phyloP scores from a whole-genome alignment of 495 filamentous ascomycete species.

The Talaromyces borbonicus region DNA sequence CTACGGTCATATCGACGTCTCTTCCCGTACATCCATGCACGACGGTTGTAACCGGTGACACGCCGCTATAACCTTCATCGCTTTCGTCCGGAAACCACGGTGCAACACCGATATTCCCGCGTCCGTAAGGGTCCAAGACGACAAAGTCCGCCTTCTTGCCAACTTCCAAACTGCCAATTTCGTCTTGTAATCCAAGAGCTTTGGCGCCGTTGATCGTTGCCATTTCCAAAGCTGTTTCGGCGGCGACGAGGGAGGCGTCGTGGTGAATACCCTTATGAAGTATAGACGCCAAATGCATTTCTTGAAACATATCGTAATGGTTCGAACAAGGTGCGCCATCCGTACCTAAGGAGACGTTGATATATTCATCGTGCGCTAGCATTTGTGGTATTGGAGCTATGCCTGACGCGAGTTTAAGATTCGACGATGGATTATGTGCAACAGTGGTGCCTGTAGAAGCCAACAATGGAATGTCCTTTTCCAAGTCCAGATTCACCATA shows the following conservation, averaged over 20 bases:
- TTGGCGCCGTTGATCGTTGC: constrained; percentile 42
- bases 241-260: constrained; percentile 36
- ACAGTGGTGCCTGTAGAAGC: constrained; percentile 33
- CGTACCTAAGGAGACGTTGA: constrained; percentile 37
- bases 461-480: constrained; percentile 30
- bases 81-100: constrained; percentile 14
- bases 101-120: constrained; percentile 18
- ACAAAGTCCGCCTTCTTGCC: constrained; percentile 50
- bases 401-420: constrained; percentile 41
- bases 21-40: constrained; percentile 39
- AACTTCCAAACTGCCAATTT: constrained; percentile 39
- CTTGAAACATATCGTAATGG: constrained; percentile 39
- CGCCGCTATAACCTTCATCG: not conserved
- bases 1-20: constrained; percentile 39
- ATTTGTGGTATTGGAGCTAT: constrained; percentile 34
- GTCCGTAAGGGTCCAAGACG: constrained; percentile 29
- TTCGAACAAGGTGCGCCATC: constrained; percentile 45
- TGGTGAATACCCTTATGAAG: constrained; percentile 39
- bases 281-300: constrained; percentile 42
- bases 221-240: constrained; percentile 42
- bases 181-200: constrained; percentile 36
- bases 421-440: constrained; percentile 41
- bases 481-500: constrained; percentile 36
- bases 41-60: constrained; percentile 34
- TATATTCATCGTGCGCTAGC: constrained; percentile 8